These are phyloP conservation scores for Yarrowia porcina DNA, from an alignment of 805 yeast genomes.

Conservation along the genomic window DNA sequence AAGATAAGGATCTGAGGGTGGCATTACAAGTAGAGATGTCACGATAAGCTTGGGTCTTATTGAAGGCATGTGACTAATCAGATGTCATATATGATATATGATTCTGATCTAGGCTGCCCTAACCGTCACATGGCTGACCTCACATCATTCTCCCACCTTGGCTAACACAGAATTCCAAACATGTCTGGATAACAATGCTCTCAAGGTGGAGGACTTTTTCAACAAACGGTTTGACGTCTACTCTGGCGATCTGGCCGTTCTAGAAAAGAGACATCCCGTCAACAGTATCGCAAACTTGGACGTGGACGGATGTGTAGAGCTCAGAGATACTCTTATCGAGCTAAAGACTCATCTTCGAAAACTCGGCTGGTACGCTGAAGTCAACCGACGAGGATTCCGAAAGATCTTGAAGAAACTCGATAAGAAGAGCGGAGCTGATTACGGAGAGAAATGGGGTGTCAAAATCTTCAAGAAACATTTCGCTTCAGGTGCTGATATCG, in stretches of 20 bases:
- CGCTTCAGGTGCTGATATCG: slow-evolving; percentile 64
- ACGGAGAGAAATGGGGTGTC: slow-evolving; percentile 56
- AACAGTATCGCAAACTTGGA: slow-evolving; percentile 33
- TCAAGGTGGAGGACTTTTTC: slow-evolving; percentile 75
- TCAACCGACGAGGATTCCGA: slow-evolving; percentile 83
- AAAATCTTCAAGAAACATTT: slow-evolving; percentile 73
- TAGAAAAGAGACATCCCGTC: slow-evolving; percentile 38
- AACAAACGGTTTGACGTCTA: slow-evolving; percentile 71
- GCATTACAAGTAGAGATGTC: too few relatives aligned
- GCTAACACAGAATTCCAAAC: slow-evolving; percentile 60
- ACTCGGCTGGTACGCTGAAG: slow-evolving; percentile 89
- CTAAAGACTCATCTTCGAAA: slow-evolving; percentile 72
- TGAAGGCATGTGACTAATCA: too few relatives aligned
- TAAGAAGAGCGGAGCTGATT: slow-evolving; percentile 66
- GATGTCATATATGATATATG: too few relatives aligned
- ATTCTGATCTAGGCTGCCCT: too few relatives aligned
- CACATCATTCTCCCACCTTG: too few relatives aligned
- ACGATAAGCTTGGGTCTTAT: too few relatives aligned
- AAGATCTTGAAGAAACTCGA: slow-evolving; percentile 89
- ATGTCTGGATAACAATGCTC: slow-evolving; percentile 75
- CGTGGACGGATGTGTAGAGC: slow-evolving; percentile 58
- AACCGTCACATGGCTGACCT: too few relatives aligned
- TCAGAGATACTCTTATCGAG: slow-evolving; percentile 67
- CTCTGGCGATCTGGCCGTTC: slow-evolving; percentile 56
- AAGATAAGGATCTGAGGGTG: too few relatives aligned